Evolutionary conservation across 495 filamentous ascomycete species (phyloP).

Genomic region (Daldinia childiae): DNA sequence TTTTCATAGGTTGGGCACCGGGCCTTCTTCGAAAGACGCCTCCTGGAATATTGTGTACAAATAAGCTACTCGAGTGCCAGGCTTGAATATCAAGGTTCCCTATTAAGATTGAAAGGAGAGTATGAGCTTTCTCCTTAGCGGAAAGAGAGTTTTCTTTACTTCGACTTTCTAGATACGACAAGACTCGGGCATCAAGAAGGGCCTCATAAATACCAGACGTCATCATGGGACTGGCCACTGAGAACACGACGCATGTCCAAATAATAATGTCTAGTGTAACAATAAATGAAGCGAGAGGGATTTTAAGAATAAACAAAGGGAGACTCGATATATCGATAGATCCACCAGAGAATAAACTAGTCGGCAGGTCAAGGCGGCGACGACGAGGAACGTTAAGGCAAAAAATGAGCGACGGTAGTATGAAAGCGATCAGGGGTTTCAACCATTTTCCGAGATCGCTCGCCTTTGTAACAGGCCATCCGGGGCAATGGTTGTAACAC

Average conservation of each 20-base stretch:
- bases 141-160: slow-evolving; percentile 16
- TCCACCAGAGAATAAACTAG: not conserved
- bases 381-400: slow-evolving; percentile 42
- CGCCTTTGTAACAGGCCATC: slow-evolving; percentile 23
- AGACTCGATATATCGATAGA: not conserved
- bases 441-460: slow-evolving; percentile 29
- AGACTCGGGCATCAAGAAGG: slow-evolving; percentile 41
- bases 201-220: slow-evolving; percentile 49
- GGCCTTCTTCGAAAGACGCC: not conserved
- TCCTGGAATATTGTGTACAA: slow-evolving; percentile 2
- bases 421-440: slow-evolving; percentile 39
- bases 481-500: slow-evolving; percentile 27
- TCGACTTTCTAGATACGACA: slow-evolving; percentile 19
- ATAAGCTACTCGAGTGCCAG: slow-evolving; percentile 8
- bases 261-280: slow-evolving; percentile 44
- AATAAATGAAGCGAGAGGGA: slow-evolving; percentile 16
- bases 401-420: slow-evolving; percentile 41
- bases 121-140: slow-evolving; percentile 19
- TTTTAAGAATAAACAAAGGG: not conserved
- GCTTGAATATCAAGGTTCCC: slow-evolving; percentile 30
- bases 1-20: not conserved
- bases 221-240: slow-evolving; percentile 48
- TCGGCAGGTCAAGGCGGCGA: slow-evolving; percentile 9
- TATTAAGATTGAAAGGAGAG: slow-evolving; percentile 31
- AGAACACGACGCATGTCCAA: slow-evolving; percentile 46